Percentiles rank a stretch among this genome's conserved stretches.
Conservation (phyloP, 768 basidiomycete species). For the Plicaturopsis crispa region DNA sequence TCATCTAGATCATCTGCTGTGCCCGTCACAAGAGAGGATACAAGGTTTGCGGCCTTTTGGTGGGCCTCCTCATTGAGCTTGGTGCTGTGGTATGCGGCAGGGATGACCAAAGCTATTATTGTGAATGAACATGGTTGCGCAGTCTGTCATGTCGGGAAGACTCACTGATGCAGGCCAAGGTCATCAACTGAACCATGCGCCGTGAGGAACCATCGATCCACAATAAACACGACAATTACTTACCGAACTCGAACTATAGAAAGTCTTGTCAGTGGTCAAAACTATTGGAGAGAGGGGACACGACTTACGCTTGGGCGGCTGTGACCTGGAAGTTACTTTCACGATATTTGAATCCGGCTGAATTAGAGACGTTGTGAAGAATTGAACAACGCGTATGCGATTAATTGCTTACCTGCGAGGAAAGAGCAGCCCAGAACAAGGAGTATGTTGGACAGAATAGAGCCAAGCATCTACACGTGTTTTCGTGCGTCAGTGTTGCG, state of each 20-base stretch:
- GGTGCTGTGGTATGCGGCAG: slow-evolving; percentile 73
- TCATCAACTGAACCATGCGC: slow-evolving; percentile 87
- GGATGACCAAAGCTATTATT: slow-evolving; percentile 70
- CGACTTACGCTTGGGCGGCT: slow-evolving; percentile 77
- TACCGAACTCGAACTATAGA: slow-evolving; percentile 29
- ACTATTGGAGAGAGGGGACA: not conserved
- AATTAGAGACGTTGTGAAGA: too few species aligned
- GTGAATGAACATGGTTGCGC: slow-evolving; percentile 3
- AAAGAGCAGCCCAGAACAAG: slow-evolving; percentile 90
- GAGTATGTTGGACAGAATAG: slow-evolving; percentile 84
- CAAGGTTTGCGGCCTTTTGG: not conserved
- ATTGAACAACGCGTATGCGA: too few species aligned
- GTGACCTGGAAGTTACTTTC: slow-evolving; percentile 77
- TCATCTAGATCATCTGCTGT: too few species aligned
- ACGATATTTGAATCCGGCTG: slow-evolving; percentile 56
- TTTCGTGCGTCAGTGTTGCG: not conserved
- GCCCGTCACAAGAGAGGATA: slow-evolving; percentile 1
- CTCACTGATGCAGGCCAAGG: slow-evolving; percentile 78
- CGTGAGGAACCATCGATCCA: too few species aligned
- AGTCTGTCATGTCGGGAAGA: slow-evolving; percentile 6
- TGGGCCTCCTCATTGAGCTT: slow-evolving; percentile 10
- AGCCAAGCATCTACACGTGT: slow-evolving; percentile 70
- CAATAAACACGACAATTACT: too few species aligned
- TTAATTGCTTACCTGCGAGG: slow-evolving; percentile 64
- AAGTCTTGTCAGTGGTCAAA: slow-evolving; percentile 8